These are phyloP conservation scores for Penicillium desertorum DNA, from an alignment of 495 filamentous ascomycete species.

Conservation along the genomic window DNA sequence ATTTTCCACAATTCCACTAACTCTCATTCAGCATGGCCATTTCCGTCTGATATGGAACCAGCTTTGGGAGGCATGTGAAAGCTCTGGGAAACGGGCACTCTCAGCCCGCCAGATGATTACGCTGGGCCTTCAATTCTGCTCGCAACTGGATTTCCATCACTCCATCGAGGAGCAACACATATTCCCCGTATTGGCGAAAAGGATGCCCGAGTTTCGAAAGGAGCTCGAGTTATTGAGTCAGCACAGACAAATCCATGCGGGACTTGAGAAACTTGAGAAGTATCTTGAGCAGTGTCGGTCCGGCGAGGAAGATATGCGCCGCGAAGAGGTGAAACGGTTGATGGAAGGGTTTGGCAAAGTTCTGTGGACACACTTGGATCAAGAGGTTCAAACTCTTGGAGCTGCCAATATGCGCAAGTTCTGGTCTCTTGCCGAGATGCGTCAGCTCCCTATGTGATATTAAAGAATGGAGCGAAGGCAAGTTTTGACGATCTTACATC, in stretches of 20 bases:
- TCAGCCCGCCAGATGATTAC: slow-evolving; percentile 64
- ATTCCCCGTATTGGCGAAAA: slow-evolving; percentile 72
- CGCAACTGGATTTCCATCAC: slow-evolving; percentile 75
- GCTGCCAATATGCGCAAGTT: slow-evolving; percentile 87
- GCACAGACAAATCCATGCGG: slow-evolving; percentile 77
- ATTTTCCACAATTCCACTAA: slow-evolving; percentile 6
- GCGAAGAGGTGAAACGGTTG: slow-evolving; percentile 64
- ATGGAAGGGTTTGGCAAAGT: slow-evolving; percentile 70
- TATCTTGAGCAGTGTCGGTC: slow-evolving; percentile 65
- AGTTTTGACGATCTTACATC: background rate
- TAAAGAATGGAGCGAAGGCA: background rate
- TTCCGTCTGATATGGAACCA: slow-evolving; percentile 73
- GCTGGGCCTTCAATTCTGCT: slow-evolving; percentile 63
- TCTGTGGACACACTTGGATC: slow-evolving; percentile 69
- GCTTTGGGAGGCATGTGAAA: slow-evolving; percentile 63
- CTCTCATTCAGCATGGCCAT: slow-evolving; percentile 60
- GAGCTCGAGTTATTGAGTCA: slow-evolving; percentile 70
- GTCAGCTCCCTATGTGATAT: slow-evolving; percentile 62
- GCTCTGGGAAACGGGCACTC: slow-evolving; percentile 52
- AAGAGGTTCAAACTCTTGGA: slow-evolving; percentile 67
- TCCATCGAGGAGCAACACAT: slow-evolving; percentile 80
- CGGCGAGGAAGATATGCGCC: slow-evolving; percentile 66
- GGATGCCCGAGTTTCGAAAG: slow-evolving; percentile 77
- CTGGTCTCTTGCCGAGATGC: slow-evolving; percentile 78
- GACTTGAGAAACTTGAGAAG: slow-evolving; percentile 67